Evolutionary conservation across 2,329 filamentous ascomycete genomes (phyloP).

Genomic region (Alternaria sp.): DNA sequence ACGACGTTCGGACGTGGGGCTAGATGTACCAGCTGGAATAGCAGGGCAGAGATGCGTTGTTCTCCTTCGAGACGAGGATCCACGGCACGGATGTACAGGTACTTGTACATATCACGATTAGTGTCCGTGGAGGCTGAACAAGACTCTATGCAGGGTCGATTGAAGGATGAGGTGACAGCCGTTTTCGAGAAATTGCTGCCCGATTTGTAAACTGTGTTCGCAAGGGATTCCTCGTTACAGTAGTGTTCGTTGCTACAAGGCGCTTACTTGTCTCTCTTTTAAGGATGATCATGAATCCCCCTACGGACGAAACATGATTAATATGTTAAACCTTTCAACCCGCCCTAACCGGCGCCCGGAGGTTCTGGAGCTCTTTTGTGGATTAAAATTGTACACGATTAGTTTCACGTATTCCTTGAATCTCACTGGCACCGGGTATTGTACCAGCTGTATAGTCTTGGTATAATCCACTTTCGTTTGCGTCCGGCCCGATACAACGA

Average conservation of each 20-base stretch:
- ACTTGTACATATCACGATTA: constrained; percentile 9
- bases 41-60: constrained; percentile 5
- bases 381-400: background rate
- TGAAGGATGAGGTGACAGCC: constrained; percentile 4
- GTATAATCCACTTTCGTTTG: background rate
- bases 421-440: background rate
- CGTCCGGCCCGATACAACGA: background rate
- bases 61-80: constrained; percentile 2
- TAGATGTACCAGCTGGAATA: constrained; percentile 9
- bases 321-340: background rate
- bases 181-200: constrained; percentile 3
- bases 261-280: background rate
- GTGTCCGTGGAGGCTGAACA: constrained; percentile 9
- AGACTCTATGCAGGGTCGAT: constrained; percentile 4
- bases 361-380: constrained; percentile 6
- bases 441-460: background rate
- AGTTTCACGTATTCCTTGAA: constrained; percentile 5
- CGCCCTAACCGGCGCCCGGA: background rate
- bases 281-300: background rate
- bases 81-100: constrained; percentile 7
- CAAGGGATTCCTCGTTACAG: constrained; percentile 7
- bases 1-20: constrained; percentile 4
- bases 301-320: constrained; percentile 3
- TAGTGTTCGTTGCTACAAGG: background rate
- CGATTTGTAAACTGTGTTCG: constrained; percentile 5